These are phyloP conservation scores for Hsuehochloa calcarea DNA, from an alignment of 176 grass and related monocot species.

Conservation along the genomic window DNA sequence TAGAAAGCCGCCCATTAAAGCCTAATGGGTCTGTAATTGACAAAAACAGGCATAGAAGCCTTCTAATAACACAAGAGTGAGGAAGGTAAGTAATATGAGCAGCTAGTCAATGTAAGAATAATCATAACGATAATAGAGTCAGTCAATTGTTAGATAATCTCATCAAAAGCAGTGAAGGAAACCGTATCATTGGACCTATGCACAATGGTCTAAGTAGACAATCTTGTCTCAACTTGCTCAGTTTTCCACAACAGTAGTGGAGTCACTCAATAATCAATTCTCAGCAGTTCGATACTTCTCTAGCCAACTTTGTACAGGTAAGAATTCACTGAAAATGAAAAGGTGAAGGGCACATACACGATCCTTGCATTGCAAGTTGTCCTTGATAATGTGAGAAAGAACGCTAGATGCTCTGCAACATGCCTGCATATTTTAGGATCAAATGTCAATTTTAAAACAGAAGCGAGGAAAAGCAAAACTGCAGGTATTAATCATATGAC, in stretches of 20 bases:
- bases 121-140: neutral
- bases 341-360: conserved; percentile 54
- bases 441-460: conserved; percentile 20
- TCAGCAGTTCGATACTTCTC: conserved; percentile 15
- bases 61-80: neutral
- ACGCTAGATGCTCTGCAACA: conserved; percentile 87
- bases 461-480: neutral
- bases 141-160: conserved; percentile 1
- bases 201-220: conserved; percentile 15
- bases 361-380: conserved; percentile 93
- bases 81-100: neutral
- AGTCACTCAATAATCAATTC: conserved; percentile 17
- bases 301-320: neutral
- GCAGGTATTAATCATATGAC: neutral
- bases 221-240: neutral
- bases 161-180: conserved; percentile 4
- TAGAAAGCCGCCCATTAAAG: neutral
- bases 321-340: conserved; percentile 31
- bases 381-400: conserved; percentile 92
- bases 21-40: neutral
- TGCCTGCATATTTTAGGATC: conserved; percentile 61
- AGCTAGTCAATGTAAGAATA: neutral
- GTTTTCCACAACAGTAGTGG: neutral
- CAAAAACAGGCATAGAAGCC: neutral
- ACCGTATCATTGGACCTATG: neutral